Conservation (phyloP, 176 grass and related monocot species). For the Musa schizocarpa region DNA sequence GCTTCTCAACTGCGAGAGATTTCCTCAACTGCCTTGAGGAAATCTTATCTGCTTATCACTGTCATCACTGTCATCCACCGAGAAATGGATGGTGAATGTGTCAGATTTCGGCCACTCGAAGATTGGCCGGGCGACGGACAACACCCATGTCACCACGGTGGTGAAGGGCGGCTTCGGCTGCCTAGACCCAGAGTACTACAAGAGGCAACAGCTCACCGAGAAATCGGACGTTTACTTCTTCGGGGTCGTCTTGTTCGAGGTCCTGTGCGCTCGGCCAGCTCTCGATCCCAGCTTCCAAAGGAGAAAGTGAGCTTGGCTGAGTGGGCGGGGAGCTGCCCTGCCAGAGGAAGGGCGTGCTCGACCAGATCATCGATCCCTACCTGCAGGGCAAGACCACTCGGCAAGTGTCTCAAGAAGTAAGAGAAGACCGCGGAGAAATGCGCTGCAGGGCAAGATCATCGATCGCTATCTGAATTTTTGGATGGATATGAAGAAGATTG, state of each 20-base stretch:
- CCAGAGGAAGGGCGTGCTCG: slow-evolving; percentile 83
- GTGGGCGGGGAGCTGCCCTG: slow-evolving; percentile 88
- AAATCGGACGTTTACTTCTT: slow-evolving; percentile 97
- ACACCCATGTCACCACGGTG: slow-evolving; percentile 94
- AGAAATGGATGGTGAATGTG: slow-evolving; percentile 94
- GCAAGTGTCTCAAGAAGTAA: slow-evolving; percentile 85
- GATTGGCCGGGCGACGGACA: slow-evolving; percentile 65
- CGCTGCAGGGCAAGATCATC: neutral
- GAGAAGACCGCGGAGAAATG: slow-evolving; percentile 93
- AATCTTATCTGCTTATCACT: too few species aligned
- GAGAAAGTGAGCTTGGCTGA: slow-evolving; percentile 97
- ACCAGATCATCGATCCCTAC: slow-evolving; percentile 79
- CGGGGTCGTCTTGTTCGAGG: slow-evolving; percentile 87
- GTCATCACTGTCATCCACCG: too few species aligned
- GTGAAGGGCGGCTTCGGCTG: slow-evolving; percentile 97
- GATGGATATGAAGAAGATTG: too few species aligned
- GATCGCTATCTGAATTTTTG: too few species aligned
- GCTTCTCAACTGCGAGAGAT: too few species aligned
- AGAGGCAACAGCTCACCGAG: slow-evolving; percentile 83
- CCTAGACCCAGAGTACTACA: slow-evolving; percentile 79
- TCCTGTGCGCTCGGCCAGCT: slow-evolving; percentile 80
- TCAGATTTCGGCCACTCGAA: slow-evolving; percentile 96
- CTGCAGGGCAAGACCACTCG: slow-evolving; percentile 70
- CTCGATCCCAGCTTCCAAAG: slow-evolving; percentile 64
- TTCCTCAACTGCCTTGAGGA: too few species aligned